Conservation (phyloP, 352 stramenopile genomes). For the Paralagenidium karlingii region DNA sequence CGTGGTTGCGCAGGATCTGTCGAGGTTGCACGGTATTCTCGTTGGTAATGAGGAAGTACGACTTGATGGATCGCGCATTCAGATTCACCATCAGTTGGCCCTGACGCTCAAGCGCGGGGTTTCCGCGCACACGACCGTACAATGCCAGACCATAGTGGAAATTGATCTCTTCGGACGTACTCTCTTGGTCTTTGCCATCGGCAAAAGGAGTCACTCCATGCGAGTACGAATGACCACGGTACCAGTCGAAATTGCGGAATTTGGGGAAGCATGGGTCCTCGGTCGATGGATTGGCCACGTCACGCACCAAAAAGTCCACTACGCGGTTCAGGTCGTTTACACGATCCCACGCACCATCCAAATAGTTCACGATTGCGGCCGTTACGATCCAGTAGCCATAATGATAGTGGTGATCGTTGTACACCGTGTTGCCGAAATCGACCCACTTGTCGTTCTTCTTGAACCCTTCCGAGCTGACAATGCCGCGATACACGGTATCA, state of each 20-base stretch:
- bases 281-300: slow-evolving; percentile 6
- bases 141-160: slow-evolving; percentile 8
- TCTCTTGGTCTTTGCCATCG: slow-evolving; percentile 9
- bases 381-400: slow-evolving; percentile 7
- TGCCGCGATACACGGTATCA: slow-evolving; percentile 9
- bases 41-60: slow-evolving; percentile 8
- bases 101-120: slow-evolving; percentile 1
- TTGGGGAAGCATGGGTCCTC: slow-evolving; percentile 1
- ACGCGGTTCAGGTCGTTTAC: slow-evolving; percentile 1
- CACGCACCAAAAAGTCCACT: slow-evolving; percentile 2
- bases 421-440: slow-evolving; percentile 12
- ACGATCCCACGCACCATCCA: slow-evolving; percentile 1
- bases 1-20: slow-evolving; percentile 3
- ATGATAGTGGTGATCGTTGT: slow-evolving; percentile 13
- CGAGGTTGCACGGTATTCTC: slow-evolving; percentile 4
- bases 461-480: slow-evolving; percentile 7
- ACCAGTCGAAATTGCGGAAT: slow-evolving; percentile 10
- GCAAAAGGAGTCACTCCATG: slow-evolving; percentile 3
- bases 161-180: slow-evolving; percentile 10
- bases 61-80: slow-evolving; percentile 4
- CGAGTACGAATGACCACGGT: slow-evolving; percentile 9
- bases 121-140: slow-evolving; percentile 2
- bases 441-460: slow-evolving; percentile 4
- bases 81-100: slow-evolving; percentile 7
- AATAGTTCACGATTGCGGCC: slow-evolving; percentile 4